phyloP scores from a whole-genome alignment of 2,329 filamentous ascomycete genomes.

The Diplodia corticola region DNA sequence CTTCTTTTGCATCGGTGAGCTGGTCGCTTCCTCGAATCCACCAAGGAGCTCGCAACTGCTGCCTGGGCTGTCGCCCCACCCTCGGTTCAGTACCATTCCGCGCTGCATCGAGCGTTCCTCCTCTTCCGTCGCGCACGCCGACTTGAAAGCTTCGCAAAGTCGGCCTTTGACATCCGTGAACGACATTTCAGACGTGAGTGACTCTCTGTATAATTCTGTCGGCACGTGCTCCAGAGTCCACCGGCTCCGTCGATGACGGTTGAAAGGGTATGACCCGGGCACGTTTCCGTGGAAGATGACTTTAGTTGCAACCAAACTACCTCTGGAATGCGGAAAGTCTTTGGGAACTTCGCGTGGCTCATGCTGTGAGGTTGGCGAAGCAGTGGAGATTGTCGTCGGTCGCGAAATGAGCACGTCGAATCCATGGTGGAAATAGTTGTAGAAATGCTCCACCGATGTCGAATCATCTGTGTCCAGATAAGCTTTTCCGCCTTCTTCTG shows the following conservation, averaged over 20 bases:
- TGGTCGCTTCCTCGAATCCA: conserved; percentile 67
- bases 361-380: conserved; percentile 63
- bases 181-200: conserved; percentile 71
- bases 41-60: conserved; percentile 71
- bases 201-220: conserved; percentile 41
- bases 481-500: conserved; percentile 30
- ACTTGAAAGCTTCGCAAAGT: conserved; percentile 70
- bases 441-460: conserved; percentile 73
- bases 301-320: conserved; percentile 82
- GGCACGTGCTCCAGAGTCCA: conserved; percentile 69
- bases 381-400: conserved; percentile 55
- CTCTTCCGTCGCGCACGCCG: conserved; percentile 58
- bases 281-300: conserved; percentile 93
- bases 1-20: conserved; percentile 27
- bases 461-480: conserved; percentile 40
- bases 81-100: conserved; percentile 83
- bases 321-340: conserved; percentile 35
- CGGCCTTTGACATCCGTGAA: conserved; percentile 71
- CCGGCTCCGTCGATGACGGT: conserved; percentile 83
- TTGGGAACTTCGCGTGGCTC: conserved; percentile 23
- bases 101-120: conserved; percentile 56
- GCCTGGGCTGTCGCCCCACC: conserved; percentile 87
- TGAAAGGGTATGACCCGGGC: conserved; percentile 94
- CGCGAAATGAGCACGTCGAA: conserved; percentile 92
- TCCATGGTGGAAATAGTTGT: conserved; percentile 95